Conservation (phyloP, 495 filamentous ascomycete species). For the Tuber indicum region DNA sequence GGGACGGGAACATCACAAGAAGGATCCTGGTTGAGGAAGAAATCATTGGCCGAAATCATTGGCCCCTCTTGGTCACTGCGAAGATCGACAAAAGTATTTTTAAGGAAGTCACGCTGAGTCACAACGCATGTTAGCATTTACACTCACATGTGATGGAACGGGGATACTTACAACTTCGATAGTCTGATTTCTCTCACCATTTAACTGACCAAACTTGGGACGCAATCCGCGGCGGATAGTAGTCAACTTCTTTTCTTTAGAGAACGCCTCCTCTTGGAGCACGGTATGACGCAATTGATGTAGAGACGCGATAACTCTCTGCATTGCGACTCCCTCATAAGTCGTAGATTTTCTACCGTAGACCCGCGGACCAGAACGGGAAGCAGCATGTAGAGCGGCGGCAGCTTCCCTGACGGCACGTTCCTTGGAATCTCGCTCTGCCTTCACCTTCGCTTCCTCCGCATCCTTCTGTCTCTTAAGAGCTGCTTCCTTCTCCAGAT, state of each 20-base stretch:
- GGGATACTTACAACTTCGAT: conserved; percentile 29
- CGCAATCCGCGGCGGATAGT: conserved; percentile 35
- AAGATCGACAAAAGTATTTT: conserved; percentile 26
- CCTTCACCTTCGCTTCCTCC: conserved; percentile 24
- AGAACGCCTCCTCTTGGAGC: conserved; percentile 20
- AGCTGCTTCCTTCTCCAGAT: conserved; percentile 18
- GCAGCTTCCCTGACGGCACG: conserved; percentile 7
- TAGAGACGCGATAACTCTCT: conserved; percentile 33
- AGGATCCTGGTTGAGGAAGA: conserved; percentile 55
- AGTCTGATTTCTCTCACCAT: conserved; percentile 38
- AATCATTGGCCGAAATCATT: conserved; percentile 60
- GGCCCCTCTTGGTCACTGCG: conserved; percentile 44
- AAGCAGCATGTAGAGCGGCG: conserved; percentile 10
- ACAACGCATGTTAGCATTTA: neutral
- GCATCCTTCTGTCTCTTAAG: conserved; percentile 20
- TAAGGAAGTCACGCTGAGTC: conserved; percentile 34
- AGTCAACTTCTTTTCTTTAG: conserved; percentile 35
- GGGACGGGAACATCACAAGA: conserved; percentile 55
- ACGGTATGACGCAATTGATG: conserved; percentile 35
- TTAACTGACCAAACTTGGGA: conserved; percentile 40
- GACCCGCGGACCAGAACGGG: conserved; percentile 24
- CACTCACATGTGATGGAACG: neutral
- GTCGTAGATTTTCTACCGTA: conserved; percentile 32
- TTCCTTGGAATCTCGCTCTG: conserved; percentile 19
- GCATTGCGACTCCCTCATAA: conserved; percentile 25